Conservation (phyloP, 371 early-diverging fungal genomes). For the Mortierella sp. region DNA sequence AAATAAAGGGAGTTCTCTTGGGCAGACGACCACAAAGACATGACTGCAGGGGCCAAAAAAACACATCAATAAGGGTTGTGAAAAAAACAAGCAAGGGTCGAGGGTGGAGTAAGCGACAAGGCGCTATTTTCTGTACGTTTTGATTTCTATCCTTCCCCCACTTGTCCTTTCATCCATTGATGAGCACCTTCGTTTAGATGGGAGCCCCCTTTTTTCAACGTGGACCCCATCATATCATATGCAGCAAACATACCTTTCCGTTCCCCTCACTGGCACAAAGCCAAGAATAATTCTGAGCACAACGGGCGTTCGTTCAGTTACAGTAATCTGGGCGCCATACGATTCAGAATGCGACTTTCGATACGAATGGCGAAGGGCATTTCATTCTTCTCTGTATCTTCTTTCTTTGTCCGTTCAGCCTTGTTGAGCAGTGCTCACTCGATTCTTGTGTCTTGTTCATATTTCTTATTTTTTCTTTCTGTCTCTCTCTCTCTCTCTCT, state of each 20-base stretch:
- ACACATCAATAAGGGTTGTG: background rate
- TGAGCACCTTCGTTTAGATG: too few species aligned
- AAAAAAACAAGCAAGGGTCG: background rate
- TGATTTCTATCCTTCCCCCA: background rate
- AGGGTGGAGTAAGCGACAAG: background rate
- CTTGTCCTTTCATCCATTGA: background rate
- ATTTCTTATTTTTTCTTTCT: background rate
- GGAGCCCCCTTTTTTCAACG: background rate
- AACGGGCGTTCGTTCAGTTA: too few species aligned
- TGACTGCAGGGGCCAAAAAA: background rate
- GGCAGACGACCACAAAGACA: too few species aligned
- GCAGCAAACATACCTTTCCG: too few species aligned
- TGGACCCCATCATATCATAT: too few species aligned
- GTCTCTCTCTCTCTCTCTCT: background rate
- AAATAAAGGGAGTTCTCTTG: too few species aligned
- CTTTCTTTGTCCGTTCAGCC: background rate
- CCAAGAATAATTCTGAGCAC: too few species aligned
- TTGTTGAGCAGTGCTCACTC: background rate
- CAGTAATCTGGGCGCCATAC: conserved; percentile 6
- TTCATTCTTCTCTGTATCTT: conserved; percentile 1
- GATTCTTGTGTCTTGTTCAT: background rate
- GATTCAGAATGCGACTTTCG: too few species aligned
- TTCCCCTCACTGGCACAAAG: too few species aligned
- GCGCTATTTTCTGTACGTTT: background rate
- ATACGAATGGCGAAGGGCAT: background rate